Conservation (phyloP, 805 yeast species). For the Ogataea trehalophila region DNA sequence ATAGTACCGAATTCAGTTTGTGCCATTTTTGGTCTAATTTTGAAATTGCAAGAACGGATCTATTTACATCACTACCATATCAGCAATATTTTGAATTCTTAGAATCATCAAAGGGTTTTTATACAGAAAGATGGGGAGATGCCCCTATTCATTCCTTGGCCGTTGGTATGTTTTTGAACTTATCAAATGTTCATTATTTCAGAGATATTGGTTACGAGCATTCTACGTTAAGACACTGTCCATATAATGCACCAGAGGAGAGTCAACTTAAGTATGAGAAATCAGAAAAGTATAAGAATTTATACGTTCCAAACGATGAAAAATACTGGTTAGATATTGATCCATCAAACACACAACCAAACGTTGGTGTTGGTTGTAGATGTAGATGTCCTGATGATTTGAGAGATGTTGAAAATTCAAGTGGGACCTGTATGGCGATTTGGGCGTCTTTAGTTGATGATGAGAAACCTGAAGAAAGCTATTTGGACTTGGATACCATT, state of each 20-base stretch:
- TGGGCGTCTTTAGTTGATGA: conserved; percentile 39
- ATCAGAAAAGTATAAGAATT: conserved; percentile 30
- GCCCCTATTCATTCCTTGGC: conserved; percentile 93
- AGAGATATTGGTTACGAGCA: conserved; percentile 90
- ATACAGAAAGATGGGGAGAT: conserved; percentile 95
- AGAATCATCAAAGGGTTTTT: conserved; percentile 78
- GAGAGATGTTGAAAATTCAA: conserved; percentile 53
- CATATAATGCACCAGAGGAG: conserved; percentile 48
- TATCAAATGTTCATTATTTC: conserved; percentile 79
- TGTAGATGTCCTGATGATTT: conserved; percentile 67
- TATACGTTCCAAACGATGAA: conserved; percentile 32
- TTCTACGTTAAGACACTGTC: conserved; percentile 79
- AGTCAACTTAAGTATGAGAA: conserved; percentile 43
- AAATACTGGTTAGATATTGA: conserved; percentile 32
- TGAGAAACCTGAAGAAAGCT: conserved; percentile 12
- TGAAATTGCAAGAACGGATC: conserved; percentile 80
- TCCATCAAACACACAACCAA: conserved; percentile 10
- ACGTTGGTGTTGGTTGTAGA: conserved; percentile 68
- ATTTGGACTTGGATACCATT: conserved; percentile 28
- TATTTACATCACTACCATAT: conserved; percentile 65
- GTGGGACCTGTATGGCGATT: conserved; percentile 44
- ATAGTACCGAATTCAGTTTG: conserved; percentile 64
- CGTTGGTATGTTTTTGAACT: conserved; percentile 64
- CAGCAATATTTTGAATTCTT: conserved; percentile 61
- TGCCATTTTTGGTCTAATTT: conserved; percentile 94